These are phyloP conservation scores for Mortierella hygrophila DNA, from an alignment of 192 early-diverging fungal species.

Conservation along the genomic window DNA sequence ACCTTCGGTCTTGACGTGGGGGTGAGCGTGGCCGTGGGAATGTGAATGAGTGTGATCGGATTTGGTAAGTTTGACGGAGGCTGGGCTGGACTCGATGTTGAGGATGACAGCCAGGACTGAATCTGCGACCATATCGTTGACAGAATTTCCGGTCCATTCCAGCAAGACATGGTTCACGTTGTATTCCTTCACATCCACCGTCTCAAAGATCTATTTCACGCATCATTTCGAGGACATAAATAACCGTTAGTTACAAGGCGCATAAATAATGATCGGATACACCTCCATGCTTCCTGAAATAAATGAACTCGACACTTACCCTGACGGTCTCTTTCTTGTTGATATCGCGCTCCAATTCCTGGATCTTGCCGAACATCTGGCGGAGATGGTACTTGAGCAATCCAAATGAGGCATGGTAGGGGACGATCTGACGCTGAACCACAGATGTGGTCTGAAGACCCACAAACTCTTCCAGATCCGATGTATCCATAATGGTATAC, in stretches of 20 bases:
- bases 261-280: too few species aligned
- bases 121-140: conserved; percentile 98
- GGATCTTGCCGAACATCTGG: conserved; percentile 91
- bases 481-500: conserved; percentile 85
- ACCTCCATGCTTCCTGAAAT: background rate
- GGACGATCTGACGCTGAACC: conserved; percentile 82
- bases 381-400: conserved; percentile 92
- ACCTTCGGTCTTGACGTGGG: conserved; percentile 8
- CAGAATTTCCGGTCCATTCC: conserved; percentile 92
- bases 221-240: background rate
- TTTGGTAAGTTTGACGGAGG: conserved; percentile 80
- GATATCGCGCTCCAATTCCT: conserved; percentile 58
- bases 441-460: conserved; percentile 82
- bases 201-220: conserved; percentile 61
- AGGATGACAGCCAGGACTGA: conserved; percentile 89
- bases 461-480: conserved; percentile 87
- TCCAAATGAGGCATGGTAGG: conserved; percentile 80
- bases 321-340: conserved; percentile 47
- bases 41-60: conserved; percentile 49
- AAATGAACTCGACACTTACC: conserved; percentile 14
- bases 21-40: conserved; percentile 31
- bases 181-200: conserved; percentile 78
- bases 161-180: conserved; percentile 74
- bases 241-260: background rate
- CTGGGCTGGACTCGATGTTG: conserved; percentile 88